Evolutionary conservation across 2,329 filamentous ascomycete genomes (phyloP), one percentile per base, ranked within the genome.

Genomic region (Cordyceps tenuipes): DNA sequence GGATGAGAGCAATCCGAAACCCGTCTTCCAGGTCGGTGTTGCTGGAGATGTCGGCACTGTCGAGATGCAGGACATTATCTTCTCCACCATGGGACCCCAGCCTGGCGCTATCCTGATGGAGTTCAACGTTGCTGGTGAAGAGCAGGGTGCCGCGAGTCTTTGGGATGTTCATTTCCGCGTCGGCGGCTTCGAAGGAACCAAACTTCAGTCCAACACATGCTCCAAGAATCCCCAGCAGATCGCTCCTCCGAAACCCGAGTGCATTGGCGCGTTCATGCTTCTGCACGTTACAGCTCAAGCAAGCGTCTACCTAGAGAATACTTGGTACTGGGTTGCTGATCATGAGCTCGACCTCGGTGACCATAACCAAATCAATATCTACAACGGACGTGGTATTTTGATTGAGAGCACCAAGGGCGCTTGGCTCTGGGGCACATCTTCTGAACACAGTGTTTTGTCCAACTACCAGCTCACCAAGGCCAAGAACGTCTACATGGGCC

Each of bases 111-210:
- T 96, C 68, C 82, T 97, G 70, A 85, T 97, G 76, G 83, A 97
- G 72, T 97, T 91, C 89, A 97, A 97, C 75, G 78, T 96, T 47
- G 84, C 84, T 48, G 87, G 85, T 41, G 71, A 81, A 66, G 79
- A 73, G 59, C 81, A 86, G 61, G 91, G 90, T 51, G 82, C 85
- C 1, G 86, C 86, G 21, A 93, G 85, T 63, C 86, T 97, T 75
- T 99, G 92, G 90, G 94, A 99, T 68, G 87, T 92, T n/a, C 94
- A 99, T 78, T 88, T 94, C 76, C 90, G 94, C 69, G 84, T 99
- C 67, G 93, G 91, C 67, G 94, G 94, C 48, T 86, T 87, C 59
- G 87, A 89, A 5, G 93, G 93, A 62, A 95, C 92, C 31, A 75
- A 89, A 64, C 82, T 97, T 17, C 90, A 95, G 74, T 88, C 87